These are phyloP conservation scores for Nakazawaea wyomingensis DNA, from an alignment of 805 yeast genomes.

Conservation along the genomic window DNA sequence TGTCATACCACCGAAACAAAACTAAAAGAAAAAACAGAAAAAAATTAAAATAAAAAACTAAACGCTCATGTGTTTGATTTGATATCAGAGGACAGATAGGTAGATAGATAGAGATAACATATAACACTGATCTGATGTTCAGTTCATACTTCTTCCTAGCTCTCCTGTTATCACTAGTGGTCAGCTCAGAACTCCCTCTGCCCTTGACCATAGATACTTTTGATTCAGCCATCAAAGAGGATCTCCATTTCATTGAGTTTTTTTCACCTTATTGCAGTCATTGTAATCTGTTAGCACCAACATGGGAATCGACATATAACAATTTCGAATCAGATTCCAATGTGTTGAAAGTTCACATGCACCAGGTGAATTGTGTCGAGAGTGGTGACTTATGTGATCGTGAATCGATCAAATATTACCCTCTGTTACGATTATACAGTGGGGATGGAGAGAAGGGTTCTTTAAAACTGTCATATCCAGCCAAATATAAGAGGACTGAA, in stretches of 20 bases:
- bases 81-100: too few species aligned
- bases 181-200: constrained; percentile 35
- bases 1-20: too few species aligned
- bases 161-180: too few species aligned
- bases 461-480: constrained; percentile 43
- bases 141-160: too few species aligned
- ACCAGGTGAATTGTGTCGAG: constrained; percentile 81
- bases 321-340: constrained; percentile 40
- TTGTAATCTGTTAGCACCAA: constrained; percentile 75
- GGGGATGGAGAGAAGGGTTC: constrained; percentile 39
- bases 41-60: too few species aligned
- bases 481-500: constrained; percentile 36
- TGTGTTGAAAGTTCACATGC: constrained; percentile 44
- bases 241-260: constrained; percentile 77
- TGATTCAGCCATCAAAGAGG: constrained; percentile 40
- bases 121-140: too few species aligned
- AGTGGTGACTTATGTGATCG: constrained; percentile 80
- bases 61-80: too few species aligned
- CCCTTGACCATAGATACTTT: constrained; percentile 47
- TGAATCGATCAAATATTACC: constrained; percentile 62
- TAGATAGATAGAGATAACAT: too few species aligned
- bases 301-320: constrained; percentile 67
- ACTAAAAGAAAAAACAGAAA: too few species aligned
- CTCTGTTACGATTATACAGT: constrained; percentile 65
- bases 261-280: constrained; percentile 88